Percentiles rank a stretch among this genome's conserved stretches.
phyloP scores from a whole-genome alignment of 805 yeast genomes.

The Candida loeiensis region DNA sequence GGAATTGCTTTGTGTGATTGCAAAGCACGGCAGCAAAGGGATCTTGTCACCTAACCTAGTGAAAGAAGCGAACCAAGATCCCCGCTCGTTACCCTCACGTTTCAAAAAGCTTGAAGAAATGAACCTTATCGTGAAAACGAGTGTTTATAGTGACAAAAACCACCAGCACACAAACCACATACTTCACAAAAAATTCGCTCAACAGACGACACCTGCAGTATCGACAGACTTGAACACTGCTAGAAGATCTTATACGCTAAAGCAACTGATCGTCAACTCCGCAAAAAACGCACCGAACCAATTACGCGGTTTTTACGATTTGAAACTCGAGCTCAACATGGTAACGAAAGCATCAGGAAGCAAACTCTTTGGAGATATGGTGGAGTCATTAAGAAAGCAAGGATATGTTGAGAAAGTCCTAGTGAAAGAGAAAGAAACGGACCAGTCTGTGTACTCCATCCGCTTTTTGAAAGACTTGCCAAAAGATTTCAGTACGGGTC shows the following conservation, averaged over 20 bases:
- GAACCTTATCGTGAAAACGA: slow-evolving; percentile 44
- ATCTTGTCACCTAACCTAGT: slow-evolving; percentile 58
- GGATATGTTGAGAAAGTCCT: slow-evolving; percentile 50
- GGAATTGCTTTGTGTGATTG: slow-evolving; percentile 60
- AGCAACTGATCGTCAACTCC: slow-evolving; percentile 41
- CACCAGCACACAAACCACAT: slow-evolving; percentile 54
- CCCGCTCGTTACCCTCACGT: slow-evolving; percentile 64
- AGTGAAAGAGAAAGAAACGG: slow-evolving; percentile 37
- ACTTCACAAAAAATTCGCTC: slow-evolving; percentile 47
- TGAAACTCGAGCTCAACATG: slow-evolving; percentile 55
- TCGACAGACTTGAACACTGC: slow-evolving; percentile 20
- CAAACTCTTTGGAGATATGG: slow-evolving; percentile 47
- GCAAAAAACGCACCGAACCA: slow-evolving; percentile 58
- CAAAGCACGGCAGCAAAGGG: slow-evolving; percentile 53
- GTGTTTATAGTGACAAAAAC: slow-evolving; percentile 29
- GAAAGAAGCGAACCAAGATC: slow-evolving; percentile 60
- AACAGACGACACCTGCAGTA: slow-evolving; percentile 18
- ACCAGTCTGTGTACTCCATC: slow-evolving; percentile 33
- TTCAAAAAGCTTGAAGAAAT: slow-evolving; percentile 50
- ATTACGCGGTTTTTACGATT: slow-evolving; percentile 57
- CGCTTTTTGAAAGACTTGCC: slow-evolving; percentile 46
- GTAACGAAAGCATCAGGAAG: slow-evolving; percentile 37
- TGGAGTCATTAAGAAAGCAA: slow-evolving; percentile 41
- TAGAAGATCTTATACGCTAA: slow-evolving; percentile 25
- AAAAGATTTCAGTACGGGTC: slow-evolving; percentile 41